phyloP scores from a whole-genome alignment of 2,329 filamentous ascomycete genomes.

The Verticillium longisporum region DNA sequence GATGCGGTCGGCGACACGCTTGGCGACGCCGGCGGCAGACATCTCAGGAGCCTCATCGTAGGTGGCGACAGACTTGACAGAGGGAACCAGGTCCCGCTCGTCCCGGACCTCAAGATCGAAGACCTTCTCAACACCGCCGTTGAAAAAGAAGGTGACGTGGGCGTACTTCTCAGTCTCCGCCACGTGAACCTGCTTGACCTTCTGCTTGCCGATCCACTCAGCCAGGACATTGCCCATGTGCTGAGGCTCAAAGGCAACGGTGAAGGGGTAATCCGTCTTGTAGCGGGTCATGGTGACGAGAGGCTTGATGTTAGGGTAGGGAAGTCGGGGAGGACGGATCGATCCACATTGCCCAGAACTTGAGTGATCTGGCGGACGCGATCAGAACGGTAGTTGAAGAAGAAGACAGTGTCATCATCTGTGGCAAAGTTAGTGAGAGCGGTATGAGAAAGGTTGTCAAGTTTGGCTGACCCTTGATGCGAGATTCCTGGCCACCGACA shows the following conservation, averaged over 20 bases:
- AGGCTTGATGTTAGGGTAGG: conserved; percentile 79
- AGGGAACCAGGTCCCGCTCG: conserved; percentile 69
- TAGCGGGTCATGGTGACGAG: conserved; percentile 98
- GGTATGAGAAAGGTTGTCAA: not conserved
- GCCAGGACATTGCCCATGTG: conserved; percentile 97
- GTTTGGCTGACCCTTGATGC: conserved; percentile 64
- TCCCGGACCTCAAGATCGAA: conserved; percentile 88
- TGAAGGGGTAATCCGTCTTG: conserved; percentile 91
- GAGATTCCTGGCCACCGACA: conserved; percentile 75
- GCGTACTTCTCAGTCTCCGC: conserved; percentile 99
- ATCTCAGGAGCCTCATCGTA: conserved; percentile 95
- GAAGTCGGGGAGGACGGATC: conserved; percentile 85
- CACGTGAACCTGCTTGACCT: conserved; percentile 87
- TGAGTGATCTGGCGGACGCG: conserved; percentile 95
- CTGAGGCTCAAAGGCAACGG: conserved; percentile 88
- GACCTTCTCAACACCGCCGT: conserved; percentile 94
- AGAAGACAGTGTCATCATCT: conserved; percentile 94
- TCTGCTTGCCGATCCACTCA: conserved; percentile 89
- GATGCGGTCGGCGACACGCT: conserved; percentile 85
- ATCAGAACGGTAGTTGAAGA: conserved; percentile 99
- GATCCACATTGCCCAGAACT: conserved; percentile 85
- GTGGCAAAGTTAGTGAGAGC: conserved; percentile 5
- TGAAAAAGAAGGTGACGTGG: conserved; percentile 99
- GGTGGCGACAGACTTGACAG: conserved; percentile 82
- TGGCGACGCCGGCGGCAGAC: conserved; percentile 84